Evolutionary conservation across 2,329 filamentous ascomycete genomes (phyloP), one percentile per base, ranked within the genome.

Genomic region (Seiridium unicorne): DNA sequence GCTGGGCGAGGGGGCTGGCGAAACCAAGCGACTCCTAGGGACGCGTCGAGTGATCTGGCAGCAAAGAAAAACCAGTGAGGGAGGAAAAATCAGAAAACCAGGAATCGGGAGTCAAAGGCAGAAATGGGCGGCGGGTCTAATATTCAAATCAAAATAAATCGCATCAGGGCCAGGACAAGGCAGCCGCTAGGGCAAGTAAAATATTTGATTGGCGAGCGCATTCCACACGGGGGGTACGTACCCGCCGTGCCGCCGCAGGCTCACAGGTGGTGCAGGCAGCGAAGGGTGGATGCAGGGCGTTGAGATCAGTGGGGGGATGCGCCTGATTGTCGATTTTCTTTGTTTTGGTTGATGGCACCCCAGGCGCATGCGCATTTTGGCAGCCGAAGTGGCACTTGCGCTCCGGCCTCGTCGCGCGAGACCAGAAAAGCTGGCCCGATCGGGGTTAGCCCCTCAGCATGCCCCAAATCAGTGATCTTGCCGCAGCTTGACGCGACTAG

Each of bases 401-500:
- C 10, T 18, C 49, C 36, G 7, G 38, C 38, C 38, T 42, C 13
- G 7, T 42, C 38, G 38, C 13, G 38, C 38, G n/a, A 6, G 11
- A 13, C 32, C 48, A 11, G 26, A 26, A 26, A 26, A 26, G 18
- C n/a, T 26, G 36, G 57, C 57, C 48, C 36, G 51, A 59, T 32
- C 36, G 34, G 57, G 36, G 31, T 59, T 54, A 46, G 48, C 18
- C 48, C 48, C 40, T n/a, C 38, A 11, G 36, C n/a, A 8, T n/a
- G 13, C 55, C 44, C 55, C 44, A 49, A 57, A 60, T 60, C 58
- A 55, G 51, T 57, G 53, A 60, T 67, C 64, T 65, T 66, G 63
- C 59, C 31, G 51, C 44, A 58, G 55, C 55, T 64, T 65, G 67
- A 71, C 71, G 71, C 71, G 68, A 70, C 58, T 62, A 70, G 62